Base-by-base conservation (phyloP, 345 rosid genomes). In the Populus pruinosa region DNA sequence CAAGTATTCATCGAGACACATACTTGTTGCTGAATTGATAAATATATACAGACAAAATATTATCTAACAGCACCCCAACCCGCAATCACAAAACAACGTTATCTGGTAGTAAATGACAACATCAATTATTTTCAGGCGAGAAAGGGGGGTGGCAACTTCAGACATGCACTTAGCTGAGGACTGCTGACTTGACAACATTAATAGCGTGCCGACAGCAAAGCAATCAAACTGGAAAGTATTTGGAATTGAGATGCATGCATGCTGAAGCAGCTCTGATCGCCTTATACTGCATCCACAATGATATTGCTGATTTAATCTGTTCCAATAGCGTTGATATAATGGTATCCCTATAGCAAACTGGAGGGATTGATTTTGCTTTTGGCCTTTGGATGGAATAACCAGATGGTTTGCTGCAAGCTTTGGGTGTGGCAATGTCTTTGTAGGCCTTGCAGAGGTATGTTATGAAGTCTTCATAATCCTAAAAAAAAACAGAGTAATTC, bases 401-500 rank as follows among this genome's bases (percentile, higher is more conserved):
- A 10, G 87, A 67, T 76, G 83, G 61, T 38, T 85, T 83, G 69
- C 88, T 79, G 82, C 97, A 95, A 67, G 93, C 92, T 55, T 82
- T 68, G 1, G 87, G 92, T 8, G 72, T 56, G 50, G 80, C 44
- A 62, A 80, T 82, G 64, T 93, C 93, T 44, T 86, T 82, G 75
- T 93, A 93, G 50, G 92, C 96, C 80, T 87, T 82, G 83, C 99
- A 95, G 81, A 95, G 85, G 86, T 91, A 95, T 86, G 87, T 90
- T 82, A 91, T 66, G 78, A 85, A 88, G 82, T 92, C 85, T 77
- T 89, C 94, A 38, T 95, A 93, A 78, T 93, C 97, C 98, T 92
- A 80, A 67, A 76, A 25, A 71, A 49, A 2, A 53, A 18, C 23
- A 53, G n/a, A 53, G 59, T 6, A 18, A 53, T 53, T 53, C n/a